Conservation (phyloP, 805 yeast genomes). For the Suhomyces vadensis region DNA sequence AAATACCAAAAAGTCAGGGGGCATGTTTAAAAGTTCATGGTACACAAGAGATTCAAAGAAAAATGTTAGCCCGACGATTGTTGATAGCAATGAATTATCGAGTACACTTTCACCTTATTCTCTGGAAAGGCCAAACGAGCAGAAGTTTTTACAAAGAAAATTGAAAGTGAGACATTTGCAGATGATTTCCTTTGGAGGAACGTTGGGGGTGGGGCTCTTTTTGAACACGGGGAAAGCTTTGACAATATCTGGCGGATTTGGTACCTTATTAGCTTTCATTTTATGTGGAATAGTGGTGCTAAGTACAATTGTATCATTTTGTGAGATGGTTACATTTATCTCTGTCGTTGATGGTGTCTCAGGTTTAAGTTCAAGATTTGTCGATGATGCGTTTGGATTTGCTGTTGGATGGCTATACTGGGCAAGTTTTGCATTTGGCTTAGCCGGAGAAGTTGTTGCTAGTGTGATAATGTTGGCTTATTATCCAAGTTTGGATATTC, state of each 20-base stretch:
- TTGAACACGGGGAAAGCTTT: conserved; percentile 72
- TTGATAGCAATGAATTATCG: conserved; percentile 1
- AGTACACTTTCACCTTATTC: neutral
- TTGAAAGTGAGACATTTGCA: conserved; percentile 68
- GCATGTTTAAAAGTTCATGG: conserved; percentile 2
- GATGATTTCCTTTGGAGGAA: conserved; percentile 78
- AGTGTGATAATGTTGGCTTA: conserved; percentile 74
- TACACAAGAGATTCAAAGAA: conserved; percentile 3
- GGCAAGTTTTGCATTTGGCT: conserved; percentile 66
- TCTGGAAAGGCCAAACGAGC: conserved; percentile 8
- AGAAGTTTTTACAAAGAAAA: conserved; percentile 50
- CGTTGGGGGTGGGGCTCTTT: conserved; percentile 74
- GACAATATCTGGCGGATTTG: conserved; percentile 74
- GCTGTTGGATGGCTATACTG: conserved; percentile 75
- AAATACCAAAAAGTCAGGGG: conserved; percentile 4
- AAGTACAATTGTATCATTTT: conserved; percentile 70
- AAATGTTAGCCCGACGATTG: neutral
- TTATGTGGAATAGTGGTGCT: conserved; percentile 66
- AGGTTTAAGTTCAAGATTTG: conserved; percentile 72
- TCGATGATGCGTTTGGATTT: conserved; percentile 77
- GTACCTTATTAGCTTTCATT: conserved; percentile 65
- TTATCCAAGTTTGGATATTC: conserved; percentile 56
- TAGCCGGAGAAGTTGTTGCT: conserved; percentile 81
- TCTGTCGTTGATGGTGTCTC: conserved; percentile 80
- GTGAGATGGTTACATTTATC: conserved; percentile 78